These are phyloP conservation scores for Iris macrosiphon DNA, from an alignment of 106 monocot genomes.

Conservation along the genomic window DNA sequence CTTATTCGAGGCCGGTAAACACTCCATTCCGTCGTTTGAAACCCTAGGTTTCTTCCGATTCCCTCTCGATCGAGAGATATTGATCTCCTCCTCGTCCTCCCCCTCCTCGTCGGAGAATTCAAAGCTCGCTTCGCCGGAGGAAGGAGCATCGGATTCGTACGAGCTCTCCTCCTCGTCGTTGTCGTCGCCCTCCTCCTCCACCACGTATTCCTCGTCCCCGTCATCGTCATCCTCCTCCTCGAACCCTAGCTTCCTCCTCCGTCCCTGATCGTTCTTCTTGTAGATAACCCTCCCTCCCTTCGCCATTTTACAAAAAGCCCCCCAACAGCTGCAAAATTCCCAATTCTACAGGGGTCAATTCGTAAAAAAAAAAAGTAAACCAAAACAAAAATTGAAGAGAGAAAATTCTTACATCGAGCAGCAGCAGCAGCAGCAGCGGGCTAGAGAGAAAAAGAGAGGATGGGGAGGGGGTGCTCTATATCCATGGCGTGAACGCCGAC, in stretches of 20 bases:
- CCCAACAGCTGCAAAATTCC: too few relatives aligned
- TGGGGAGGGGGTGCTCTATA: too few relatives aligned
- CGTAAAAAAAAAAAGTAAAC: too few relatives aligned
- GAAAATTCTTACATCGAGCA: too few relatives aligned
- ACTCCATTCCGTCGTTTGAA: slow-evolving; percentile 3
- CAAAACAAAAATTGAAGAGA: too few relatives aligned
- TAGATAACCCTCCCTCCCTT: slow-evolving; percentile 15
- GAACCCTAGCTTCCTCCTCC: slow-evolving; percentile 18
- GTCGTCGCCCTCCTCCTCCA: slow-evolving; percentile 24
- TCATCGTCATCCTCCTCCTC: slow-evolving; percentile 33
- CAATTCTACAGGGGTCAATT: too few relatives aligned
- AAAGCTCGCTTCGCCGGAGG: slow-evolving; percentile 4
- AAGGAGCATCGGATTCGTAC: slow-evolving; percentile 13
- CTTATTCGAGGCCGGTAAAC: neutral
- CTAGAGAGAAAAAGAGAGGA: too few relatives aligned
- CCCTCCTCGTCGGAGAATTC: slow-evolving; percentile 6
- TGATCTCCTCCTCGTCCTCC: slow-evolving; percentile 13
- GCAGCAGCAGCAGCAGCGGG: too few relatives aligned
- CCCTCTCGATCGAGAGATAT: neutral
- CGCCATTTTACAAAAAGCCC: slow-evolving; percentile 19
- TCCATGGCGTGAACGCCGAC: too few relatives aligned
- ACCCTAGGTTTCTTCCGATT: slow-evolving; percentile 16
- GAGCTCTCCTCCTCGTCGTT: slow-evolving; percentile 22
- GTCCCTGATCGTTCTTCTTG: slow-evolving; percentile 9
- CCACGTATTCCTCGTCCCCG: slow-evolving; percentile 36